These are phyloP conservation scores for Backusella parvicylindrica DNA, from an alignment of 192 early-diverging fungal species.

Conservation along the genomic window DNA sequence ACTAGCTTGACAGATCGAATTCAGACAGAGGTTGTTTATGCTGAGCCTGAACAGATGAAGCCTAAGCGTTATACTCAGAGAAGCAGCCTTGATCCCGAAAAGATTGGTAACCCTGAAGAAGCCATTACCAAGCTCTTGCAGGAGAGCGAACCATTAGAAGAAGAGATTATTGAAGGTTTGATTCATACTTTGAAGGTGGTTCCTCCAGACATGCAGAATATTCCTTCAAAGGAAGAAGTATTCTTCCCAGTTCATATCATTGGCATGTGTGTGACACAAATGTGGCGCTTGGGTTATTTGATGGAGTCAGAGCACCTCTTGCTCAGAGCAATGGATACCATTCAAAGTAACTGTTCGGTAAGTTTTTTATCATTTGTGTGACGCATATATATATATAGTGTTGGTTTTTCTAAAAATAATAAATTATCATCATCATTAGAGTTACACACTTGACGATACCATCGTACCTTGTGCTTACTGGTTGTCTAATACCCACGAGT, in stretches of 20 bases:
- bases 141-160: constrained; percentile 54
- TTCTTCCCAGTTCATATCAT: constrained; percentile 96
- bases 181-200: constrained; percentile 89
- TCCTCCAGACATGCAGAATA: constrained; percentile 71
- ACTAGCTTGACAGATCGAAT: constrained; percentile 19
- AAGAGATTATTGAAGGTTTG: constrained; percentile 85
- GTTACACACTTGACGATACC: constrained; percentile 77
- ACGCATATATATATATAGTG: neutral
- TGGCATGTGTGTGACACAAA: constrained; percentile 79
- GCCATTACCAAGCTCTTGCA: constrained; percentile 43
- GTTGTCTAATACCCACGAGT: constrained; percentile 95
- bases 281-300: constrained; percentile 81
- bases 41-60: constrained; percentile 20
- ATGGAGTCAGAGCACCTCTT: constrained; percentile 79
- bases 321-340: constrained; percentile 80
- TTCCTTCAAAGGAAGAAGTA: constrained; percentile 80
- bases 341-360: constrained; percentile 70
- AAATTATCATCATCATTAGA: constrained; percentile 6
- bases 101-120: constrained; percentile 34
- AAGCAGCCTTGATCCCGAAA: constrained; percentile 7
- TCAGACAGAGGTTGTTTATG: neutral
- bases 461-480: constrained; percentile 85
- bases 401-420: neutral
- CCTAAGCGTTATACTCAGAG: neutral
- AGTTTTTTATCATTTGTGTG: neutral